These are phyloP conservation scores for Termitomyces sp. DNA, from an alignment of 768 basidiomycete genomes.

Conservation along the genomic window DNA sequence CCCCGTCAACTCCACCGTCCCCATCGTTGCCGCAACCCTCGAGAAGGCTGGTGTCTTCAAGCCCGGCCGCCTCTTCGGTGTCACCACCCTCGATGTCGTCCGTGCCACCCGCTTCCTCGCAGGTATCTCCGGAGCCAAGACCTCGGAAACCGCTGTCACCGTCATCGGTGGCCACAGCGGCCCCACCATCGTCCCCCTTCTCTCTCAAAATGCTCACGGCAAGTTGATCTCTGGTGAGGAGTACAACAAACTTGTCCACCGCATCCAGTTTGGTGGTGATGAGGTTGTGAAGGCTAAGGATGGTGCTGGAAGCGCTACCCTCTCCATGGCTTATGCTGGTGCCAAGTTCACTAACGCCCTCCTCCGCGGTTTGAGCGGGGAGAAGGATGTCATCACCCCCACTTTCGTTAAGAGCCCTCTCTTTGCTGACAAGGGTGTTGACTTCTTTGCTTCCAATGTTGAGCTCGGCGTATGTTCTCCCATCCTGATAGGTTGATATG, in stretches of 20 bases:
- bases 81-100: constrained; percentile 98
- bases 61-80: constrained; percentile 86
- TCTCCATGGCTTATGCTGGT: constrained; percentile 94
- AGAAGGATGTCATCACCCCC: constrained; percentile 80
- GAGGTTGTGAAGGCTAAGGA: constrained; percentile 99
- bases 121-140: constrained; percentile 58
- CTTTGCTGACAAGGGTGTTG: constrained; percentile 78
- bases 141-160: constrained; percentile 64
- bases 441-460: constrained; percentile 93
- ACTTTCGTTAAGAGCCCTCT: constrained; percentile 89
- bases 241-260: constrained; percentile 76
- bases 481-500: background rate
- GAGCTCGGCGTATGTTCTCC: constrained; percentile 79
- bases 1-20: constrained; percentile 97
- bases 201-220: constrained; percentile 75
- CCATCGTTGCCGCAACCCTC: constrained; percentile 90
- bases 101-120: constrained; percentile 90
- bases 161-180: constrained; percentile 97
- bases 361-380: constrained; percentile 81
- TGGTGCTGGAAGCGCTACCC: constrained; percentile 87
- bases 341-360: constrained; percentile 84
- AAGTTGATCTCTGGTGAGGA: constrained; percentile 69
- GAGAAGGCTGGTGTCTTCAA: constrained; percentile 91
- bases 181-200: constrained; percentile 93
- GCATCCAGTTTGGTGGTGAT: constrained; percentile 97